Conservation (phyloP, 1,284 basidiomycete species). For the Sanghuangporus weigelae region DNA sequence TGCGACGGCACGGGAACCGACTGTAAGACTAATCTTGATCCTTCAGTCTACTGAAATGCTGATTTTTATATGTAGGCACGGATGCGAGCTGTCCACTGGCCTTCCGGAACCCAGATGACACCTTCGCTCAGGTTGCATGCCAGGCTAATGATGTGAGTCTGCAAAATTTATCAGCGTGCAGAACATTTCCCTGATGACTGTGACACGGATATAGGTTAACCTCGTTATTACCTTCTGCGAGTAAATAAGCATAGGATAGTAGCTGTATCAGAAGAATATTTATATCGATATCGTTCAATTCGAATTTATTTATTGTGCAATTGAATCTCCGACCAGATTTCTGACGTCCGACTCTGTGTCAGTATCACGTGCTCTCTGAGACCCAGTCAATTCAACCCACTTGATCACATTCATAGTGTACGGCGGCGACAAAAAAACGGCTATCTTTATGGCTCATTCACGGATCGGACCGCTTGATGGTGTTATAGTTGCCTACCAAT, state of each 20-base stretch:
- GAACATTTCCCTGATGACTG: background rate
- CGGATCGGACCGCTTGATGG: too few relatives aligned
- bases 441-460: too few relatives aligned
- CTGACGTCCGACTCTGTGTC: too few relatives aligned
- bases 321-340: too few relatives aligned
- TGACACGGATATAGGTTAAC: conserved; percentile 16
- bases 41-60: background rate
- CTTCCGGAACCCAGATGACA: conserved; percentile 20
- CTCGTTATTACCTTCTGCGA: conserved; percentile 23
- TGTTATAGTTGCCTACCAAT: too few relatives aligned
- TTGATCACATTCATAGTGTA: too few relatives aligned
- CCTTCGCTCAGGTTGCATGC: conserved; percentile 20
- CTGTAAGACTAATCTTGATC: conserved; percentile 14
- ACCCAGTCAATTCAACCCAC: too few relatives aligned
- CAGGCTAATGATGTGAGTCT: conserved; percentile 20
- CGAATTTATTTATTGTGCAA: background rate
- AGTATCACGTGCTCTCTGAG: too few relatives aligned
- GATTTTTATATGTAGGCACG: conserved; percentile 13
- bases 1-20: conserved; percentile 21
- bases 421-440: too few relatives aligned
- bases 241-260: background rate
- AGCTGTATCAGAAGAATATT: background rate
- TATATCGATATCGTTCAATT: background rate
- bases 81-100: conserved; percentile 18
- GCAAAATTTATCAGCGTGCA: background rate